Percentiles rank a stretch among this genome's conserved stretches.
Conservation (phyloP, 257 asterid genomes). For the Solanum commersonii region DNA sequence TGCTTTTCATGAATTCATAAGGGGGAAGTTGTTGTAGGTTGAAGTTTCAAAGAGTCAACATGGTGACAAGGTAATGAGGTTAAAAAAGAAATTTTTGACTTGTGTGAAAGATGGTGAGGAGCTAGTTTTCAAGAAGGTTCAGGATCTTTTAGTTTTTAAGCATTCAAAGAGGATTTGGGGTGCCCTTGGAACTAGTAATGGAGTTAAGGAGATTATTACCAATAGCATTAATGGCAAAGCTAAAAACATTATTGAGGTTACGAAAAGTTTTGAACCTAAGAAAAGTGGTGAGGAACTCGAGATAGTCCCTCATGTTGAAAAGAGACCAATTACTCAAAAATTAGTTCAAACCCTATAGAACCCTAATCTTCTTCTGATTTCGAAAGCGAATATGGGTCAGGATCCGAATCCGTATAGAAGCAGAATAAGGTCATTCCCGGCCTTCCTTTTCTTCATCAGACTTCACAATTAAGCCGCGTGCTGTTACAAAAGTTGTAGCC, state of each 20-base stretch:
- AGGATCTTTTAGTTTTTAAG: constrained; percentile 13
- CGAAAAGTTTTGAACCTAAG: not conserved
- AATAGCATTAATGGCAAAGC: not conserved
- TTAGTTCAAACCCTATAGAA: no score
- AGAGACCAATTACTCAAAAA: no score
- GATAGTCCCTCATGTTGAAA: no score
- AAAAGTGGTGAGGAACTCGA: no score
- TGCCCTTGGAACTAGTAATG: not conserved
- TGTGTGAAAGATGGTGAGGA: constrained; percentile 25
- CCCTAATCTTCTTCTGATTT: no score
- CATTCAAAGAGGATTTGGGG: constrained; percentile 51
- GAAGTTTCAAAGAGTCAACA: constrained; percentile 27
- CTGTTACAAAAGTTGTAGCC: no score
- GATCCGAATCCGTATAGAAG: no score
- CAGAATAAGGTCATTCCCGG: no score
- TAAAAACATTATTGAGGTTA: not conserved
- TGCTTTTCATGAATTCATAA: constrained; percentile 31
- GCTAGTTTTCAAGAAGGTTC: constrained; percentile 31
- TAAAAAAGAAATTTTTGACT: constrained; percentile 27
- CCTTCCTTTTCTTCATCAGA: no score
- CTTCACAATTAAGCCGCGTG: no score
- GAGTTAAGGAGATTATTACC: not conserved
- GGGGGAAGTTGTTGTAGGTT: constrained; percentile 14
- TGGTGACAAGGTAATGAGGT: constrained; percentile 30
- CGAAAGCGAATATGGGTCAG: no score